Evolutionary conservation across 1,139 yeast genomes (phyloP).

Genomic region (Blastobotrys ciferrii): DNA sequence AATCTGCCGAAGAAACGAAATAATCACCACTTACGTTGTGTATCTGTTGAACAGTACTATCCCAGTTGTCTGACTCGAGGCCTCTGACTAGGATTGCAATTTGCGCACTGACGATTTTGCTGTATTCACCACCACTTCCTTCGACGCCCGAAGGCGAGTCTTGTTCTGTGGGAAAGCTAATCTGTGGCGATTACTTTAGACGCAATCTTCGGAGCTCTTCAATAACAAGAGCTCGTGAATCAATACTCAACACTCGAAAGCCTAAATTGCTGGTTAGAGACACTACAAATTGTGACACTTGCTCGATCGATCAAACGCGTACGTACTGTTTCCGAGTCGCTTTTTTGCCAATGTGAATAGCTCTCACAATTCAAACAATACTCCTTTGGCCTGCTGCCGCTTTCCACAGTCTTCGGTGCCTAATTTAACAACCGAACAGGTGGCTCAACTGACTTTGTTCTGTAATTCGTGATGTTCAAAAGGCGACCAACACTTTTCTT

Average conservation of each 20-base stretch:
- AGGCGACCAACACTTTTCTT: constrained; percentile 2
- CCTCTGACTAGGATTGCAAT: constrained; percentile 51
- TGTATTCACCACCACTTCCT: constrained; percentile 35
- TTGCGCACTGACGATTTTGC: constrained; percentile 52
- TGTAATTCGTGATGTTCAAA: neutral
- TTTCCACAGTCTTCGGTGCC: neutral
- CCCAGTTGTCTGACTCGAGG: constrained; percentile 43
- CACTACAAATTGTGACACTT: neutral
- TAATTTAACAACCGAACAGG: neutral
- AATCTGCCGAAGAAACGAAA: too few species aligned
- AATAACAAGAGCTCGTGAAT: neutral
- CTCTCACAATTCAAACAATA: neutral
- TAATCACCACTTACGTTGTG: constrained; percentile 33
- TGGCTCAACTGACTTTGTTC: neutral
- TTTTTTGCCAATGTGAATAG: neutral
- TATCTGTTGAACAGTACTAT: constrained; percentile 47
- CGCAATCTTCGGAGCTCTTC: neutral
- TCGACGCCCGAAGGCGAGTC: constrained; percentile 8
- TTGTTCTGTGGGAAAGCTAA: neutral
- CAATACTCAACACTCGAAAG: too few species aligned
- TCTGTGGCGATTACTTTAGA: neutral
- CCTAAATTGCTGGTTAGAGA: too few species aligned
- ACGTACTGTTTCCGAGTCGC: neutral
- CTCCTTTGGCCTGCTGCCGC: too few species aligned
- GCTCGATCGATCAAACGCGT: neutral